Evolutionary conservation across 768 basidiomycete species (phyloP), one percentile per base, ranked within the genome.

Genomic region (Dioszegia crocea): DNA sequence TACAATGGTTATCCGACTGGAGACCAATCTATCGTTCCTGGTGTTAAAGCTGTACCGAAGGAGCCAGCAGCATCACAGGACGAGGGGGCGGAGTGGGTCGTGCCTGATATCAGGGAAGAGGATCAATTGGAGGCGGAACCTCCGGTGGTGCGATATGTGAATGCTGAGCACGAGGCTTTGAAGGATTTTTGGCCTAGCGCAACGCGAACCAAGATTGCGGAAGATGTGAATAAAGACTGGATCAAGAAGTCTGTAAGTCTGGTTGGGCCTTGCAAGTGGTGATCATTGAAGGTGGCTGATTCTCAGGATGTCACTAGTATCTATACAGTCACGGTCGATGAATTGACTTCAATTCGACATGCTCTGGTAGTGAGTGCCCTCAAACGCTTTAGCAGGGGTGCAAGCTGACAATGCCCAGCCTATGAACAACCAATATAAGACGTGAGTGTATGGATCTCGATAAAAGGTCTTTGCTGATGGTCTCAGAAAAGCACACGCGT

Each of bases 231-330:
- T 17, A 43, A 43, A 0, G n/a, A 2, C 3, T 24, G 47, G 27
- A 57, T 60, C 21, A 60, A 29, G 27, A 56, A 60, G 26, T 46
- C 41, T 5, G 64, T 66, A n/a, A 51, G 61, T 41, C 43, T 11
- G 11, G 6, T 26, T 19, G 2, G n/a, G 21, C 19, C 4, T 40
- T 4, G 4, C 4, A 4, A 23, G 16, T 21, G 23, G 41, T 27
- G 19, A 26, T 17, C 31, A 12, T 44, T 11, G 36, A 9, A 23
- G 26, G 6, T 21, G 4, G n/a, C 26, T 21, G 10, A 19, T 9
- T 1, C 21, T 10, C 27, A 69, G 67, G 62, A 63, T n/a, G 67
- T 64, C 1, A 59, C 59, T 10, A 39, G 23, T 4, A 29, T 50
- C 10, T 66, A 30, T 50, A 62, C 33, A 6, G 6, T 11, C 6